A percentile compares a stretch with the other conserved stretches of the same genome.
These are phyloP conservation scores for Panicum hallii DNA, from an alignment of 202 grass and related monocot genomes.

Conservation along the genomic window DNA sequence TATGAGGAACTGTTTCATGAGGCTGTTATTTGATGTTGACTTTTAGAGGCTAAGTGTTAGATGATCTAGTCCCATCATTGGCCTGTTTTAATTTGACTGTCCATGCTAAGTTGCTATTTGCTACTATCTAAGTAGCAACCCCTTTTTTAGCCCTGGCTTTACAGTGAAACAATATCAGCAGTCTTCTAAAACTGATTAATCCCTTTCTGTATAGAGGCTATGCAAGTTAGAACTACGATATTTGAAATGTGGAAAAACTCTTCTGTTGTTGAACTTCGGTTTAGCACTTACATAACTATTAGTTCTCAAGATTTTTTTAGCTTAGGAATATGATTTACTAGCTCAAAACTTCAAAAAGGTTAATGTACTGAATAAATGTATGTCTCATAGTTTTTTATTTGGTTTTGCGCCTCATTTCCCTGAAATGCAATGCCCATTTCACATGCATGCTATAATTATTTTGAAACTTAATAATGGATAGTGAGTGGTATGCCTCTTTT, in stretches of 20 bases:
- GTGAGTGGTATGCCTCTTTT: background rate
- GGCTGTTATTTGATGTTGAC: background rate
- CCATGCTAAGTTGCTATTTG: background rate
- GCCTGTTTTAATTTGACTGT: conserved; percentile 5
- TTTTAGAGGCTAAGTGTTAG: background rate
- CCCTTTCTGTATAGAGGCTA: conserved; percentile 22
- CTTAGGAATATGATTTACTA: conserved; percentile 2
- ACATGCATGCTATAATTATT: background rate
- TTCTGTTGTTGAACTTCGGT: background rate
- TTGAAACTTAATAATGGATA: conserved; percentile 12
- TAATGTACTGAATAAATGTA: background rate
- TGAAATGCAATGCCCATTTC: conserved; percentile 1
- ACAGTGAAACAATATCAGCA: background rate
- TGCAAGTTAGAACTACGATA: background rate
- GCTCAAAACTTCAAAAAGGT: background rate
- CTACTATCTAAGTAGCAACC: background rate
- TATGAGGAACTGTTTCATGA: background rate
- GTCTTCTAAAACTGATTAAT: background rate
- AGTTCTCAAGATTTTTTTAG: conserved; percentile 13
- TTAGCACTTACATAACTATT: background rate
- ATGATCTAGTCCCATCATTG: background rate
- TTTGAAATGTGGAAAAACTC: conserved; percentile 1
- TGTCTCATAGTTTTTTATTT: background rate
- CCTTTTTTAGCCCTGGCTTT: background rate
- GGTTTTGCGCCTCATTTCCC: background rate